Percentiles rank a stretch among this genome's conserved stretches.
Conservation (phyloP, 1,284 basidiomycete genomes). For the Marasmius fiardii region DNA sequence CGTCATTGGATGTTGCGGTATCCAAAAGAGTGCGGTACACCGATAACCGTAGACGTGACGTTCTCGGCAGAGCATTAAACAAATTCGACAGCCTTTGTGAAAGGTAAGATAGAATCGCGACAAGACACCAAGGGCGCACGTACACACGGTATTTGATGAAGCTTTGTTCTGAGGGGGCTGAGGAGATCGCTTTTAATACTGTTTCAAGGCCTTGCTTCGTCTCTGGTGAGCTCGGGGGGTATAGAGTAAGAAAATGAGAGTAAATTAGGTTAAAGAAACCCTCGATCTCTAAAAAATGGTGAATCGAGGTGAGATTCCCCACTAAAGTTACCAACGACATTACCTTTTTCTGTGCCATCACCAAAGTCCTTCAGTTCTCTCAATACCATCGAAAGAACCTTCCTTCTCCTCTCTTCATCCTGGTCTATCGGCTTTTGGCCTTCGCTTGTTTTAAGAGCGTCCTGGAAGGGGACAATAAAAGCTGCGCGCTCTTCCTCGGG, state of each 20-base stretch:
- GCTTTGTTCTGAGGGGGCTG: constrained; percentile 48
- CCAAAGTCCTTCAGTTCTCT: constrained; percentile 65
- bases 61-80: constrained; percentile 79
- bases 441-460: constrained; percentile 52
- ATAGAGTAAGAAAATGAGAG: constrained; percentile 64
- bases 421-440: constrained; percentile 51
- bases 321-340: constrained; percentile 19
- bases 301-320: not conserved
- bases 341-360: constrained; percentile 73
- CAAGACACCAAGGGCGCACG: constrained; percentile 17
- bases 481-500: constrained; percentile 66
- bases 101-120: not conserved
- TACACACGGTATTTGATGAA: constrained; percentile 71
- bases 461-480: constrained; percentile 66
- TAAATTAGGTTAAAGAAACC: constrained; percentile 84
- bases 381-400: constrained; percentile 56
- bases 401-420: constrained; percentile 47
- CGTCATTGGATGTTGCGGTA: constrained; percentile 62
- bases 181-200: constrained; percentile 55
- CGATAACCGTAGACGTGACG: constrained; percentile 62
- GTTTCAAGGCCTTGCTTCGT: constrained; percentile 44
- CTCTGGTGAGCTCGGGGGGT: constrained; percentile 51
- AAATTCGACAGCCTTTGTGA: constrained; percentile 76
- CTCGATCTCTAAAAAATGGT: constrained; percentile 61
- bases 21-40: constrained; percentile 71